phyloP scores from a whole-genome alignment of 139 green algal species.

The Yamagishiella unicocca region DNA sequence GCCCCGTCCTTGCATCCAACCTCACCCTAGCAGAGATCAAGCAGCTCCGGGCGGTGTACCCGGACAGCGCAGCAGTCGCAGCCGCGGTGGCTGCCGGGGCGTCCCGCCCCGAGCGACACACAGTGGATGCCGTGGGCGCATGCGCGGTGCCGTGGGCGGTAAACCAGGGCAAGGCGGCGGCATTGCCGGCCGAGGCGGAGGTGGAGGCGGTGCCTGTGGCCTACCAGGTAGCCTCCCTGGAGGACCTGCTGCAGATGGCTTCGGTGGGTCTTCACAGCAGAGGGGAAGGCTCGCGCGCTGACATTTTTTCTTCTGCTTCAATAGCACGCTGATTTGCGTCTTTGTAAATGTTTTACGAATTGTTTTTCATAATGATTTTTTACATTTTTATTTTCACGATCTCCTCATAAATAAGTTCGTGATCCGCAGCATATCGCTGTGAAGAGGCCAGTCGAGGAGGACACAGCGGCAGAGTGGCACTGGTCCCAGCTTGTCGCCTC shows the following conservation, averaged over 20 bases:
- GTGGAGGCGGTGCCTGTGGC: not conserved
- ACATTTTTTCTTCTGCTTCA: no score
- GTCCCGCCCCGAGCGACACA: not conserved
- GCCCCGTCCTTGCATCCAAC: not conserved
- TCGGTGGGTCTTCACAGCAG: not conserved
- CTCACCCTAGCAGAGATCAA: slow-evolving; percentile 25
- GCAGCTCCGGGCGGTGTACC: not conserved
- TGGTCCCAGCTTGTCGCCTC: no score
- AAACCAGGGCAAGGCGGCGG: not conserved
- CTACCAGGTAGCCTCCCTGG: slow-evolving; percentile 15
- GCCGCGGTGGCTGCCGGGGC: not conserved
- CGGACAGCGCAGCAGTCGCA: not conserved
- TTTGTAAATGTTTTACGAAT: no score
- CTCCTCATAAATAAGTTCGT: no score
- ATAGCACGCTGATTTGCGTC: no score
- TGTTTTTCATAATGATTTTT: no score
- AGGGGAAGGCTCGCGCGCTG: no score
- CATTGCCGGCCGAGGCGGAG: not conserved
- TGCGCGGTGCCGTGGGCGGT: not conserved
- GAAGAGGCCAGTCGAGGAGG: no score
- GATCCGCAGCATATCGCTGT: no score
- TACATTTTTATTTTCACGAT: no score
- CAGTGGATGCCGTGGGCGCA: not conserved
- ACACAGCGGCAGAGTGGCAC: no score
- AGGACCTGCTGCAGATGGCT: slow-evolving; percentile 20